Conservation (phyloP, 768 basidiomycete genomes). For the Butyriboletus loyo region DNA sequence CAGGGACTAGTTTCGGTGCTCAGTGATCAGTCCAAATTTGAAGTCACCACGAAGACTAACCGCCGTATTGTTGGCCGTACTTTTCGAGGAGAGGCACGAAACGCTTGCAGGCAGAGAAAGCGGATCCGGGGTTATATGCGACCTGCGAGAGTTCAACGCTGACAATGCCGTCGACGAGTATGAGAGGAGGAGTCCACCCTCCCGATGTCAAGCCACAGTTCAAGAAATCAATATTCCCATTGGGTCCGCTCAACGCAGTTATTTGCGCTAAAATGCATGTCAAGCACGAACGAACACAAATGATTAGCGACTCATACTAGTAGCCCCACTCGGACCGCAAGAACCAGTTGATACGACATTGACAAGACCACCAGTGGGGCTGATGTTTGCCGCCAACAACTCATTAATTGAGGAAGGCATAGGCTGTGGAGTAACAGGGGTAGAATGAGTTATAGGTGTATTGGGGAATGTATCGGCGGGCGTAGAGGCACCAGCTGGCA, state of each 20-base stretch:
- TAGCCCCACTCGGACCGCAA: conserved; percentile 53
- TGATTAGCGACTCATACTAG: conserved; percentile 33
- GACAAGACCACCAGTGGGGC: conserved; percentile 28
- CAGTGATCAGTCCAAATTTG: background rate
- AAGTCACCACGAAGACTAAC: conserved; percentile 28
- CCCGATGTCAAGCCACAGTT: conserved; percentile 66
- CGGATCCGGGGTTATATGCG: conserved; percentile 44
- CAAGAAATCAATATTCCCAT: conserved; percentile 70
- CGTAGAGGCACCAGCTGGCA: background rate
- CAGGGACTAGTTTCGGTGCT: conserved; percentile 45
- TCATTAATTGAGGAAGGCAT: background rate
- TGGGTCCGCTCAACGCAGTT: conserved; percentile 56
- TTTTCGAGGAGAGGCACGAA: conserved; percentile 57
- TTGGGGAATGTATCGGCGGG: background rate
- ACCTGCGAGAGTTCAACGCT: conserved; percentile 46
- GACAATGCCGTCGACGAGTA: conserved; percentile 52
- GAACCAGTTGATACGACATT: conserved; percentile 29
- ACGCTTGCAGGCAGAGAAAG: conserved; percentile 57
- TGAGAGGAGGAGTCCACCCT: conserved; percentile 72
- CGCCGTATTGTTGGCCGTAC: conserved; percentile 44
- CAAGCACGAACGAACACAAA: background rate
- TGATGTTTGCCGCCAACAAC: background rate
- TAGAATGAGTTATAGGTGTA: background rate
- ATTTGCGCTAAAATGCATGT: conserved; percentile 39
- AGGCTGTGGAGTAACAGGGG: background rate